These are phyloP conservation scores for Harringtonia lauricola DNA, from an alignment of 2,329 filamentous ascomycete genomes.

Conservation along the genomic window DNA sequence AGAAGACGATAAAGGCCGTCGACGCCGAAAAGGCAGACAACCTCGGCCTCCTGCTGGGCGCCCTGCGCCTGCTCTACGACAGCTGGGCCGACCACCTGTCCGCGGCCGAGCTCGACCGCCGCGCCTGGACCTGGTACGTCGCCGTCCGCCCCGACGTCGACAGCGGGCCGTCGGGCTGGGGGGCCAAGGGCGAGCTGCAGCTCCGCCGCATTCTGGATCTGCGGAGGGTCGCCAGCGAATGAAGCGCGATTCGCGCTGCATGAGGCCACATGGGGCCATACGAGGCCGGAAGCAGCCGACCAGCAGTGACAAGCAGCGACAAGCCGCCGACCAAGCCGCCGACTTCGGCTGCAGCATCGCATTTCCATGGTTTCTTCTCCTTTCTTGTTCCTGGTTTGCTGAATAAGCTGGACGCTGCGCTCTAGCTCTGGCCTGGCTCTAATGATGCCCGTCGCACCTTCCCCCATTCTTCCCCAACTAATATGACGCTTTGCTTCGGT, in stretches of 20 bases:
- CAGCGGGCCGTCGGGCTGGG: conserved; percentile 67
- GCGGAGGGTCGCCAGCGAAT: conserved; percentile 22
- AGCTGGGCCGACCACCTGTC: conserved; percentile 62
- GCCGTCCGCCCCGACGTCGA: conserved; percentile 67
- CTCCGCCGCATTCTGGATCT: conserved; percentile 55
- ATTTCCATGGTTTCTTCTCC: too few species aligned
- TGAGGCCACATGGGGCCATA: too few species aligned
- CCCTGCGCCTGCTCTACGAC: conserved; percentile 58
- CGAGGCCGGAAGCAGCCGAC: too few species aligned
- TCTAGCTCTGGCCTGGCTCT: too few species aligned
- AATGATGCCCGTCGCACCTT: too few species aligned
- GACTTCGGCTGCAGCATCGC: background rate
- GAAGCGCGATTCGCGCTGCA: too few species aligned
- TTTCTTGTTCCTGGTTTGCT: too few species aligned
- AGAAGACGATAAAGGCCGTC: conserved; percentile 37
- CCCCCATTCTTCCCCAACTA: background rate
- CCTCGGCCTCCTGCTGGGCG: conserved; percentile 56
- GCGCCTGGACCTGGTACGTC: conserved; percentile 76
- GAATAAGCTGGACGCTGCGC: too few species aligned
- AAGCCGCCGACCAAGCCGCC: background rate
- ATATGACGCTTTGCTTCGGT: conserved; percentile 7
- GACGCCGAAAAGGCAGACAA: conserved; percentile 58
- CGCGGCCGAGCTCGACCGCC: conserved; percentile 57
- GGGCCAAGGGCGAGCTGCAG: conserved; percentile 62
- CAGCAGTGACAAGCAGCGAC: too few species aligned